phyloP scores from a whole-genome alignment of 768 basidiomycete species.

The Austroboletus eburneus region DNA sequence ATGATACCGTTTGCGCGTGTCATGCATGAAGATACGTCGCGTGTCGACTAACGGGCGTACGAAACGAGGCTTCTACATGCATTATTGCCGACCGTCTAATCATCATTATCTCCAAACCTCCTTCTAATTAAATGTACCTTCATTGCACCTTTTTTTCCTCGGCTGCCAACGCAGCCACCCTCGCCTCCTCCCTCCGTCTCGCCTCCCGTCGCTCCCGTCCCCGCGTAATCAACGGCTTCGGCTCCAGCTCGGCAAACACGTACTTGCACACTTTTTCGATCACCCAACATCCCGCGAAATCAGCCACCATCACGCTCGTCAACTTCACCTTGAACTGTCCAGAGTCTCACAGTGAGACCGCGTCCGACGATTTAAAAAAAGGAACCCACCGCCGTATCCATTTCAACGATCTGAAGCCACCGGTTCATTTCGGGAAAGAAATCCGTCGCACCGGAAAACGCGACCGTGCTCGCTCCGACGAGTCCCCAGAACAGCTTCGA shows the following conservation, averaged over 20 bases:
- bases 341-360: no score
- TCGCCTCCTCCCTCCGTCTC: constrained; percentile 44
- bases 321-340: constrained; percentile 88
- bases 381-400: constrained; percentile 65
- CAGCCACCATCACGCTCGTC: constrained; percentile 76
- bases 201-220: constrained; percentile 77
- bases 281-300: constrained; percentile 85
- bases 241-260: constrained; percentile 84
- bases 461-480: constrained; percentile 82
- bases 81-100: no score
- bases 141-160: constrained; percentile 38
- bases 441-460: constrained; percentile 91
- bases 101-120: no score
- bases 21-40: no score
- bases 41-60: no score
- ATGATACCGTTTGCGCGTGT: no score
- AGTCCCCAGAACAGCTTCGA: constrained; percentile 90
- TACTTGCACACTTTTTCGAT: constrained; percentile 81
- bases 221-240: constrained; percentile 77
- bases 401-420: constrained; percentile 96
- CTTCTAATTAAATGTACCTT: no score
- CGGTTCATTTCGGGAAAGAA: constrained; percentile 93
- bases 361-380: no score
- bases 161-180: constrained; percentile 13
- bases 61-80: no score